These are phyloP conservation scores for Danielozyma ontarioensis DNA, from an alignment of 805 yeast genomes.

Conservation along the genomic window DNA sequence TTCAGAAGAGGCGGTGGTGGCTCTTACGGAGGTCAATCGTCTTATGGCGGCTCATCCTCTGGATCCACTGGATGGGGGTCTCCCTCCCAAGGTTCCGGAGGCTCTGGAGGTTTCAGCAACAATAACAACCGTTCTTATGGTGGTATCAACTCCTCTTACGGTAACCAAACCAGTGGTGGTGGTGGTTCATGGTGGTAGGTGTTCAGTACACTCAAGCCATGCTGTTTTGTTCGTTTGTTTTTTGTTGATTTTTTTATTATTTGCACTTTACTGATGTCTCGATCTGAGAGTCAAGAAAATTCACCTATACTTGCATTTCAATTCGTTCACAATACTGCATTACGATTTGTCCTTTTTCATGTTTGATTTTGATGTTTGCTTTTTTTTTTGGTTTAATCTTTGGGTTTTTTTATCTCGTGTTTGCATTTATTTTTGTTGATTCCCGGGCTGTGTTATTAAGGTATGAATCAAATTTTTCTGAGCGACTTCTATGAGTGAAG, in stretches of 20 bases:
- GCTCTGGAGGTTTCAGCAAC: slow-evolving; percentile 6
- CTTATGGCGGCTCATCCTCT: too few species aligned
- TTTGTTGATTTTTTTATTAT: neutral
- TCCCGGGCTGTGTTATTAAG: slow-evolving; percentile 7
- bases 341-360: neutral
- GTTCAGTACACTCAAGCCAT: too few species aligned
- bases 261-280: neutral
- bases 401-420: neutral
- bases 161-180: slow-evolving; percentile 27
- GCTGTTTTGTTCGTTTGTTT: neutral
- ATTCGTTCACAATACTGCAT: neutral
- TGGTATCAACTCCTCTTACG: slow-evolving; percentile 25
- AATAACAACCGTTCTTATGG: slow-evolving; percentile 10
- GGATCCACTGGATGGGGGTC: neutral
- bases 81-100: slow-evolving; percentile 2
- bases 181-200: slow-evolving; percentile 46
- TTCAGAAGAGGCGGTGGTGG: slow-evolving; percentile 37
- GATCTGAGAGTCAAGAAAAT: neutral
- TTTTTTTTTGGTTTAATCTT: neutral
- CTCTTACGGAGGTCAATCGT: neutral
- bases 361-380: neutral
- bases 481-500: neutral
- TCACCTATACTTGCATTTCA: slow-evolving; percentile 2
- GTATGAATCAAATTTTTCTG: slow-evolving; percentile 1
- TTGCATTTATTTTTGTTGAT: slow-evolving; percentile 3